Conservation (phyloP, 1,139 yeast genomes). For the Saccharomyces pastorianus region DNA sequence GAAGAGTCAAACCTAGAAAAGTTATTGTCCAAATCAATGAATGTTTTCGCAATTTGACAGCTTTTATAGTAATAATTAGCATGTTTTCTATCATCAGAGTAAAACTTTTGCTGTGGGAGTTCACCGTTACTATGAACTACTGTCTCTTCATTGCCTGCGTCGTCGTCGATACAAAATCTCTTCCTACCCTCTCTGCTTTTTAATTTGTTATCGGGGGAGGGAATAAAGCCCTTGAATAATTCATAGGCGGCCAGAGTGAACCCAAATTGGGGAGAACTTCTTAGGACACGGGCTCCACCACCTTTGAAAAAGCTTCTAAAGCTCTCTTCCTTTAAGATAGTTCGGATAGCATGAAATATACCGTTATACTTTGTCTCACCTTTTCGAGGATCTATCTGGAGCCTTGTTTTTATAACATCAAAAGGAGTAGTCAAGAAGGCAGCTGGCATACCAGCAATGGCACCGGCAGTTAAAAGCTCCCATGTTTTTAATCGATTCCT, state of each 20-base stretch:
- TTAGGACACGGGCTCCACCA: slow-evolving; percentile 85
- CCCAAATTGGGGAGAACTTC: slow-evolving; percentile 97
- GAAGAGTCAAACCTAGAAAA: slow-evolving; percentile 49
- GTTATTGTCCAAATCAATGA: slow-evolving; percentile 56
- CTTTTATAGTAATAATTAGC: slow-evolving; percentile 48
- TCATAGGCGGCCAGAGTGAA: slow-evolving; percentile 96
- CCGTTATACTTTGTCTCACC: slow-evolving; percentile 76
- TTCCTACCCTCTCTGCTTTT: neutral
- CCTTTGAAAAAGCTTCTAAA: slow-evolving; percentile 86
- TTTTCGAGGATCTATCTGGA: slow-evolving; percentile 74
- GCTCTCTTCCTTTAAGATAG: slow-evolving; percentile 74
- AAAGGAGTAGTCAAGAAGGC: slow-evolving; percentile 94
- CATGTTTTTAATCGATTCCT: slow-evolving; percentile 59
- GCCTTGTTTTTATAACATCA: slow-evolving; percentile 91
- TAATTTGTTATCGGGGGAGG: slow-evolving; percentile 35
- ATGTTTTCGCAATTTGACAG: slow-evolving; percentile 53
- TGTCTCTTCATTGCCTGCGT: slow-evolving; percentile 6
- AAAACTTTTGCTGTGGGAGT: slow-evolving; percentile 6
- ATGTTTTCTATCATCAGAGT: slow-evolving; percentile 15
- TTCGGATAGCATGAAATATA: slow-evolving; percentile 64
- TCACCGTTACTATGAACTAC: slow-evolving; percentile 20
- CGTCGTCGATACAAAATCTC: neutral
- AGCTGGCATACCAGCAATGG: slow-evolving; percentile 96
- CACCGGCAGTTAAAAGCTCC: slow-evolving; percentile 84
- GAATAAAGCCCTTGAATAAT: slow-evolving; percentile 57